phyloP scores from a whole-genome alignment of 2,329 filamentous ascomycete species.

The Davidsoniella australis region DNA sequence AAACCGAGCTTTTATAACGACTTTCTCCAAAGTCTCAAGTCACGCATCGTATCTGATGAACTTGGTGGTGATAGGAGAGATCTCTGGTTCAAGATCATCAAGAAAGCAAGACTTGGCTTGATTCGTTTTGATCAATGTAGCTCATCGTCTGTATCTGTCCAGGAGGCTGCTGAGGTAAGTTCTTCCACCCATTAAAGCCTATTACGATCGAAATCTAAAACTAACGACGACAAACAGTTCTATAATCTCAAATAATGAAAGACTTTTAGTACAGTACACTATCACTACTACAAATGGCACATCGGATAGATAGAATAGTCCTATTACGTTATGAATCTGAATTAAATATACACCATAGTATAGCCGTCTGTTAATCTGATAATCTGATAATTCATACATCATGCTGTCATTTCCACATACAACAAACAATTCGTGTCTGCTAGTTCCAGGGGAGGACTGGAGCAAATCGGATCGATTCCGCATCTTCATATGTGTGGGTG shows the following conservation, averaged over 20 bases:
- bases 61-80: conserved; percentile 63
- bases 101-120: conserved; percentile 51
- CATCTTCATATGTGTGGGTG: background rate
- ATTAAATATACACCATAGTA: no score
- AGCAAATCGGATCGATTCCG: background rate
- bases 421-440: no score
- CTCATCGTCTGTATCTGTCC: conserved; percentile 46
- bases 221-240: conserved; percentile 10
- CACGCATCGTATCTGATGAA: conserved; percentile 47
- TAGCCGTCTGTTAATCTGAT: no score
- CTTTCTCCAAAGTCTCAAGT: conserved; percentile 55
- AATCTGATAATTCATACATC: no score
- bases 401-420: no score
- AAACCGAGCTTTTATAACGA: conserved; percentile 61
- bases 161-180: conserved; percentile 50
- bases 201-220: background rate
- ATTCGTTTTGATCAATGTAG: conserved; percentile 48
- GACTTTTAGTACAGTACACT: background rate
- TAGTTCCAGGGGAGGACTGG: no score
- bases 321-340: no score
- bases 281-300: no score
- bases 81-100: conserved; percentile 58
- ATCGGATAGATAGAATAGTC: no score
- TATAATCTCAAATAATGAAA: conserved; percentile 20
- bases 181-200: background rate